phyloP scores from a whole-genome alignment of 1,139 yeast genomes.

The Debaryomyces sp. region DNA sequence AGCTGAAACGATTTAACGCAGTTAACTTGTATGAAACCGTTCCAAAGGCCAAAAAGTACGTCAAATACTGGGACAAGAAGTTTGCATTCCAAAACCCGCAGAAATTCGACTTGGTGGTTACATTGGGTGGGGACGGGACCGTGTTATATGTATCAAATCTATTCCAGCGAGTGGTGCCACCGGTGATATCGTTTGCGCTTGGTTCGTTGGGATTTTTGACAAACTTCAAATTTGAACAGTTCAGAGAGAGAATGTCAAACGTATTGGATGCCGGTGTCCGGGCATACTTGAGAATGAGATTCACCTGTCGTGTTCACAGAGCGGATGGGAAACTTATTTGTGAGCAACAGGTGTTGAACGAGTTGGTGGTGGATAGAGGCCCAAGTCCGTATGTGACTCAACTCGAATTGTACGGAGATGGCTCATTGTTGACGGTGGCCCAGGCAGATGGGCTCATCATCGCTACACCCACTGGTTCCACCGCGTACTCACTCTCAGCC shows the following conservation, averaged over 20 bases:
- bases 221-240: slow-evolving; percentile 72
- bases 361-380: slow-evolving; percentile 83
- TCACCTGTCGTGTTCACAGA: slow-evolving; percentile 67
- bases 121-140: slow-evolving; percentile 92
- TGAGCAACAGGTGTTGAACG: slow-evolving; percentile 82
- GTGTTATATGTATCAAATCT: slow-evolving; percentile 78
- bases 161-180: slow-evolving; percentile 83
- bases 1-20: slow-evolving; percentile 65
- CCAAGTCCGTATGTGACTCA: slow-evolving; percentile 87
- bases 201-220: slow-evolving; percentile 86
- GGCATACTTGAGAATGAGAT: slow-evolving; percentile 80
- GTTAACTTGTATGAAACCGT: slow-evolving; percentile 37
- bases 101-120: slow-evolving; percentile 71
- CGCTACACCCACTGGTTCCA: slow-evolving; percentile 92
- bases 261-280: slow-evolving; percentile 71
- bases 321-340: slow-evolving; percentile 62
- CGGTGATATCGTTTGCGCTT: slow-evolving; percentile 78
- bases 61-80: slow-evolving; percentile 70
- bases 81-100: slow-evolving; percentile 60
- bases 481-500: slow-evolving; percentile 88
- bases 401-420: slow-evolving; percentile 82
- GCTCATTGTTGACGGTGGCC: slow-evolving; percentile 75
- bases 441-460: slow-evolving; percentile 90
- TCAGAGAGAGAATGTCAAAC: slow-evolving; percentile 54
- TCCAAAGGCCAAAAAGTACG: slow-evolving; percentile 44